These are phyloP conservation scores for Plasmodium gonderi DNA, from an alignment of 169 alveolate species.

Conservation along the genomic window DNA sequence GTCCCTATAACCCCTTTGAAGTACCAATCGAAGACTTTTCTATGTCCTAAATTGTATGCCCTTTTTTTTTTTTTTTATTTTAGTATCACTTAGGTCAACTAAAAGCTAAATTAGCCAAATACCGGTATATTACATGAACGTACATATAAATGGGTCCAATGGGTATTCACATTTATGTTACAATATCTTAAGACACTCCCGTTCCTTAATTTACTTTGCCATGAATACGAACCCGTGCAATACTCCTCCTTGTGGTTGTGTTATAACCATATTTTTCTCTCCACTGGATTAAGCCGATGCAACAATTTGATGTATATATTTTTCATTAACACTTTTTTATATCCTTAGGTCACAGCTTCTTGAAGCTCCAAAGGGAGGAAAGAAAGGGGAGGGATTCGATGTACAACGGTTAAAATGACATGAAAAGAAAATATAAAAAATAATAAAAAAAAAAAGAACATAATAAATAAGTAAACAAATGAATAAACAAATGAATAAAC, in stretches of 20 bases:
- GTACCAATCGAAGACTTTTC: no score
- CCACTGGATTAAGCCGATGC: neutral
- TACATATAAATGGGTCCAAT: conserved; percentile 58
- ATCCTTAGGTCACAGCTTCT: conserved; percentile 63
- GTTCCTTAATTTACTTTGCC: neutral
- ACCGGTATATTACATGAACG: conserved; percentile 89
- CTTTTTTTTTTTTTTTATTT: neutral
- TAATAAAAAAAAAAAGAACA: neutral
- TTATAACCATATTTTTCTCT: neutral
- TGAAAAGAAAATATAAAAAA: neutral
- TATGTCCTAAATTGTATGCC: neutral
- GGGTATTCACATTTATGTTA: neutral
- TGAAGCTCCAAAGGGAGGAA: conserved; percentile 64
- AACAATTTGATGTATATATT: neutral
- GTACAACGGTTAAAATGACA: conserved; percentile 63
- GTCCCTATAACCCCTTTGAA: neutral
- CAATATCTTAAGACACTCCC: neutral
- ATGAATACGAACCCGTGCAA: neutral
- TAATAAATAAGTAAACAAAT: neutral
- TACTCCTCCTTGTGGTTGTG: neutral
- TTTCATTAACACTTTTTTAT: neutral
- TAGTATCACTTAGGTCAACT: conserved; percentile 94
- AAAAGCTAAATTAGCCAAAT: conserved; percentile 96
- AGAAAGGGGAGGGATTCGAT: conserved; percentile 73
- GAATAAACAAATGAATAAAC: neutral